phyloP scores from a whole-genome alignment of 305 asterid genomes.

The Plantago lanceolata region DNA sequence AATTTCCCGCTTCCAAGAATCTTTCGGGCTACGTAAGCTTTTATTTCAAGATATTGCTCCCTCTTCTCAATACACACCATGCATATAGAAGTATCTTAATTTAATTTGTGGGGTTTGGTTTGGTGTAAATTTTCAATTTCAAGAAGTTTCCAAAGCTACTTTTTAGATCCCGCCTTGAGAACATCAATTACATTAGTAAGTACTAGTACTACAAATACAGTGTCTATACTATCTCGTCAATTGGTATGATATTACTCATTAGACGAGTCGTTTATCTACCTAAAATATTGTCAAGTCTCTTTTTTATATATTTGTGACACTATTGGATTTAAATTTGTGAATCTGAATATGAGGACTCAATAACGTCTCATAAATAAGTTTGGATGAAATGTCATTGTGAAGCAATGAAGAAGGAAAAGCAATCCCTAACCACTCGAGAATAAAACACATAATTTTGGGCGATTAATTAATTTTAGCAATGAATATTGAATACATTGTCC shows the following conservation, averaged over 20 bases:
- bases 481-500: not conserved
- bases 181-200: conserved; percentile 29
- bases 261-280: no score
- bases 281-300: no score
- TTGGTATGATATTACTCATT: no score
- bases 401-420: not conserved
- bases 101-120: conserved; percentile 28
- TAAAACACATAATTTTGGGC: conserved; percentile 13
- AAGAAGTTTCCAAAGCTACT: conserved; percentile 50
- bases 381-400: not conserved
- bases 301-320: no score
- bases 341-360: conserved; percentile 5
- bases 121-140: conserved; percentile 38
- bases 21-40: conserved; percentile 34
- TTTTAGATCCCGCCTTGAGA: conserved; percentile 51
- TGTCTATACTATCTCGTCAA: no score
- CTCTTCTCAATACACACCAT: conserved; percentile 17
- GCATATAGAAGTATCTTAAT: no score
- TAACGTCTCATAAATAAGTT: not conserved
- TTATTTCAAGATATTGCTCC: conserved; percentile 23
- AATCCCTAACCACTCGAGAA: conserved; percentile 3
- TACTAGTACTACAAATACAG: no score
- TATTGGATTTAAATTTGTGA: no score
- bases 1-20: conserved; percentile 34
- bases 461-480: conserved; percentile 23